phyloP scores from a whole-genome alignment of 805 yeast genomes.

The Ogataea parapolymorpha region DNA sequence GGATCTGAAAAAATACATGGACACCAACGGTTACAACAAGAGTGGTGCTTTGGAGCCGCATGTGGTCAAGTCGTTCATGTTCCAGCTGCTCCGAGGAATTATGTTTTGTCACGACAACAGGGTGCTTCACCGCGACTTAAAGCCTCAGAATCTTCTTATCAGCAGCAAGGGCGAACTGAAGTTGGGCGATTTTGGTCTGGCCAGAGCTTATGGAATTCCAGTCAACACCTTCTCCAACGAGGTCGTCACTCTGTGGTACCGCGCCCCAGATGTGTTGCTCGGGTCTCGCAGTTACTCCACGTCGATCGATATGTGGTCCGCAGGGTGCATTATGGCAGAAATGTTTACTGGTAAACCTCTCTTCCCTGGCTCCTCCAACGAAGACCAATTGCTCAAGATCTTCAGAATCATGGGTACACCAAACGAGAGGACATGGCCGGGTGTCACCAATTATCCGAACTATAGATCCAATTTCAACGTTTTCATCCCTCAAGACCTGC shows the following conservation, averaged over 20 bases:
- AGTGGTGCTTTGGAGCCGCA: slow-evolving; percentile 70
- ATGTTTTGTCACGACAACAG: slow-evolving; percentile 82
- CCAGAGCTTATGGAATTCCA: slow-evolving; percentile 97
- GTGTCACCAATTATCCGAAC: slow-evolving; percentile 86
- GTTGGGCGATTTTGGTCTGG: slow-evolving; percentile 94
- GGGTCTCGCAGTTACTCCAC: slow-evolving; percentile 96
- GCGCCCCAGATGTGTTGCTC: slow-evolving; percentile 94
- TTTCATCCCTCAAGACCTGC: slow-evolving; percentile 84
- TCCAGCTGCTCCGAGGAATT: slow-evolving; percentile 86
- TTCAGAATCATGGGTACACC: slow-evolving; percentile 97
- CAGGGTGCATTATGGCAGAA: slow-evolving; percentile 96
- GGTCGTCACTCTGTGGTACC: slow-evolving; percentile 96
- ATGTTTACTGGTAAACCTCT: slow-evolving; percentile 98
- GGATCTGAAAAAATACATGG: slow-evolving; percentile 94
- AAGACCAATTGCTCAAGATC: slow-evolving; percentile 88
- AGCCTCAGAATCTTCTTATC: slow-evolving; percentile 92
- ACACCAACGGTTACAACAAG: slow-evolving; percentile 56
- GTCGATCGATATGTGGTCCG: slow-evolving; percentile 97
- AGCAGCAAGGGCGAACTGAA: slow-evolving; percentile 87
- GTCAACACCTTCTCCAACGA: slow-evolving; percentile 96
- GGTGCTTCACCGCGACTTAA: slow-evolving; percentile 82
- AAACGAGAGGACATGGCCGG: slow-evolving; percentile 95
- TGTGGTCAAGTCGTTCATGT: slow-evolving; percentile 88
- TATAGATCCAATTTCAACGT: slow-evolving; percentile 80
- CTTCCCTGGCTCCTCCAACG: slow-evolving; percentile 95